phyloP scores from a whole-genome alignment of 1,284 basidiomycete genomes.

The Afroboletus lepidellus region DNA sequence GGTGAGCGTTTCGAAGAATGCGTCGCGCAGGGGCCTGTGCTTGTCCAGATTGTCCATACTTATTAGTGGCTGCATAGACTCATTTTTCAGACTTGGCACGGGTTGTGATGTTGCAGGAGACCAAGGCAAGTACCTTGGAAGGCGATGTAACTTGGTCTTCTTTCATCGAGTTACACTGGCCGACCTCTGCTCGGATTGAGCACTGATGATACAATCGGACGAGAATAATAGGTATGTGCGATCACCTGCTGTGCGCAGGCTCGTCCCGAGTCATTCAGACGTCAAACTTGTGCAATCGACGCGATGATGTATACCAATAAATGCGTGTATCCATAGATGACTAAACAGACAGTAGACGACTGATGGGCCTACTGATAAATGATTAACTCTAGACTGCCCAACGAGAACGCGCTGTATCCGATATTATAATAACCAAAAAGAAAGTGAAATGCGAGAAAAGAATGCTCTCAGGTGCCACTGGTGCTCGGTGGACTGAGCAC shows the following conservation, averaged over 20 bases:
- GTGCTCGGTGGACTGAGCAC: slow-evolving; percentile 23
- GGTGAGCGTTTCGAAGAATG: background rate
- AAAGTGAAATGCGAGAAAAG: background rate
- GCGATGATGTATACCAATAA: background rate
- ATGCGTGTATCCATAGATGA: background rate
- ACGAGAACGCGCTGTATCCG: background rate
- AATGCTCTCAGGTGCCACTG: slow-evolving; percentile 8
- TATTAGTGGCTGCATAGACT: background rate
- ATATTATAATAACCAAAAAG: background rate
- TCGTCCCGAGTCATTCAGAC: too few relatives aligned
- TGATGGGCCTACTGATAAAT: background rate
- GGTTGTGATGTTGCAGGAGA: background rate
- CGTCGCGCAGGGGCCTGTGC: background rate
- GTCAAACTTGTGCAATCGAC: too few relatives aligned
- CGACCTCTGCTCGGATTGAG: background rate
- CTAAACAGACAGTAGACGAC: background rate
- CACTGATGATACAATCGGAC: too few relatives aligned
- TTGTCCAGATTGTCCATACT: background rate
- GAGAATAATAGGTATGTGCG: too few relatives aligned
- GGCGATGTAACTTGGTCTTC: background rate
- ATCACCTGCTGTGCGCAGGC: too few relatives aligned
- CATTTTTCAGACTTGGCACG: background rate
- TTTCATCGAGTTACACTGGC: background rate
- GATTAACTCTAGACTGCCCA: background rate
- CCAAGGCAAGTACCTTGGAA: background rate